Evolutionary conservation across 768 basidiomycete genomes (phyloP).

Genomic region (Sarcomyxa edulis): DNA sequence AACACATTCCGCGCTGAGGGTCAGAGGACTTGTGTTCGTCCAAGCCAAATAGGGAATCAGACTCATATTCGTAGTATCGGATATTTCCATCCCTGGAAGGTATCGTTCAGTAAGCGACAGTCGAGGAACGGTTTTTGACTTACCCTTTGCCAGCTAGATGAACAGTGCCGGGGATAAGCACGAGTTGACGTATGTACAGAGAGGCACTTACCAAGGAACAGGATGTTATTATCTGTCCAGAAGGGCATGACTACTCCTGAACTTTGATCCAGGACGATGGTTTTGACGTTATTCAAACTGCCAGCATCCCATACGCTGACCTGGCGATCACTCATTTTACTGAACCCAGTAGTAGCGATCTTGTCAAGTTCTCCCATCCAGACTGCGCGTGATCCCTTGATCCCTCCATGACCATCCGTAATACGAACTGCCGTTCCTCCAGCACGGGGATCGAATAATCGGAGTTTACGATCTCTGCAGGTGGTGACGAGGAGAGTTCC

Average conservation of each 20-base stretch:
- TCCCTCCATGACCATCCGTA: conserved; percentile 85
- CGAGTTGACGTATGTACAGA: background rate
- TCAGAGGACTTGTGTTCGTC: conserved; percentile 86
- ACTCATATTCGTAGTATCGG: conserved; percentile 95
- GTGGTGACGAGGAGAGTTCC: conserved; percentile 86
- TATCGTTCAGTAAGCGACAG: conserved; percentile 2
- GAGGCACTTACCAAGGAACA: conserved; percentile 62
- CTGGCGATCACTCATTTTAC: conserved; percentile 94
- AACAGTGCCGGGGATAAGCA: conserved; percentile 4
- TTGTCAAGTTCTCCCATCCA: conserved; percentile 91
- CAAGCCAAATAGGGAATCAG: conserved; percentile 70
- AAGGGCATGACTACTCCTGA: conserved; percentile 97
- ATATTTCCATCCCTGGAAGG: conserved; percentile 84
- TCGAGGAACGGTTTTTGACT: conserved; percentile 11
- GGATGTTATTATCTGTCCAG: conserved; percentile 91
- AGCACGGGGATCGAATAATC: conserved; percentile 86
- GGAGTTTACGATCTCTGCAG: conserved; percentile 86
- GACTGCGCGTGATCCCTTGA: conserved; percentile 84
- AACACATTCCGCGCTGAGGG: conserved; percentile 95
- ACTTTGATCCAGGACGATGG: conserved; percentile 76
- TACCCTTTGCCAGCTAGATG: conserved; percentile 81
- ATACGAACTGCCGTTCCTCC: conserved; percentile 78
- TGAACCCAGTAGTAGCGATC: conserved; percentile 94
- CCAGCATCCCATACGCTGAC: conserved; percentile 86
- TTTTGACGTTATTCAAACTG: conserved; percentile 71